Percentiles rank a stretch among this genome's conserved stretches.
Conservation (phyloP, 495 filamentous ascomycete genomes). For the Penicillium nucicola region DNA sequence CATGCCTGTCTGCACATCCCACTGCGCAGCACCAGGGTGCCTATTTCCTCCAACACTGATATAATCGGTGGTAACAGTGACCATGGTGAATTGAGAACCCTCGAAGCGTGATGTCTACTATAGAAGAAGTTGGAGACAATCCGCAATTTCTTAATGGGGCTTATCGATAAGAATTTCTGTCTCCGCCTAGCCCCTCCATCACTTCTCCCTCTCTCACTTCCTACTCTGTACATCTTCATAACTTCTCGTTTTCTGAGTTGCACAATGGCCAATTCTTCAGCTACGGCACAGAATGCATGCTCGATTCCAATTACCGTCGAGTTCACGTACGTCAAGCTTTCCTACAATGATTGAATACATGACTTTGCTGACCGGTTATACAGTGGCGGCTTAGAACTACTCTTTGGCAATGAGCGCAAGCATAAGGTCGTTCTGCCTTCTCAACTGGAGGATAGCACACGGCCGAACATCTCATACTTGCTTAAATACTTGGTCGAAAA, state of each 20-base stretch:
- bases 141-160: constrained; percentile 23
- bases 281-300: constrained; percentile 2
- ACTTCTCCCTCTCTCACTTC: constrained; percentile 1
- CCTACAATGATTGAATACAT: neutral
- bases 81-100: constrained; percentile 29
- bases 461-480: constrained; percentile 70
- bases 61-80: constrained; percentile 53
- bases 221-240: neutral
- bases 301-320: constrained; percentile 61
- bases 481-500: constrained; percentile 78
- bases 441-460: constrained; percentile 52
- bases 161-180: constrained; percentile 44
- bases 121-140: constrained; percentile 15
- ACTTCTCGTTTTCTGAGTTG: neutral
- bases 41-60: constrained; percentile 87
- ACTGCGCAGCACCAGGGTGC: constrained; percentile 86
- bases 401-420: constrained; percentile 79
- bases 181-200: constrained; percentile 19
- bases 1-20: constrained; percentile 66
- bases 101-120: neutral
- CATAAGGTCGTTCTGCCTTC: constrained; percentile 67
- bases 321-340: constrained; percentile 59
- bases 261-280: constrained; percentile 7
- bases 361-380: constrained; percentile 8
- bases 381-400: constrained; percentile 92